Conservation (phyloP, 345 rosid species). For the Iberis pinnata region DNA sequence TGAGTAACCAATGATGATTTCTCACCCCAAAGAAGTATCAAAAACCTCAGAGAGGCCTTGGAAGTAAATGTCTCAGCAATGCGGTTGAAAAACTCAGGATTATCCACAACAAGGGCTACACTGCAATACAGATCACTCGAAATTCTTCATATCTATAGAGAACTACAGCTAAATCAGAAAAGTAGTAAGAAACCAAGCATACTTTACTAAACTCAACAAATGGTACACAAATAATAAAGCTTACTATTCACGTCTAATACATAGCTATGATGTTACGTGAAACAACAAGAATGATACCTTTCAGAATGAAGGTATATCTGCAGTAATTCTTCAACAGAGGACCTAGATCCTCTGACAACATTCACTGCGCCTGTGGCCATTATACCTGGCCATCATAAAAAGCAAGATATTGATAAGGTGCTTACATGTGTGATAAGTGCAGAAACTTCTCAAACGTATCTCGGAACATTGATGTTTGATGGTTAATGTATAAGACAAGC, state of each 20-base stretch:
- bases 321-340: conserved; percentile 78
- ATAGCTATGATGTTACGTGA: neutral
- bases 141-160: conserved; percentile 22
- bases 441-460: neutral
- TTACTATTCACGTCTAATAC: too few relatives aligned
- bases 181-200: too few relatives aligned
- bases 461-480: neutral
- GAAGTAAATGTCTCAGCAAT: conserved; percentile 51
- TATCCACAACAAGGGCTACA: conserved; percentile 85
- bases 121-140: conserved; percentile 40
- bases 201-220: too few relatives aligned
- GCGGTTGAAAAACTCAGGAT: conserved; percentile 78
- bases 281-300: conserved; percentile 38
- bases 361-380: conserved; percentile 94
- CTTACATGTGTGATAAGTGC: too few relatives aligned
- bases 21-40: conserved; percentile 88
- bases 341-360: conserved; percentile 90
- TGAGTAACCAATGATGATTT: conserved; percentile 42
- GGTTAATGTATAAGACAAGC: neutral
- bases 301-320: conserved; percentile 86
- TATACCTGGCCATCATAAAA: conserved; percentile 67
- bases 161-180: conserved; percentile 9
- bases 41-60: conserved; percentile 50
- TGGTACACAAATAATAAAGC: neutral
- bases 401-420: too few relatives aligned